These are phyloP conservation scores for Eragrostis curvula DNA, from an alignment of 176 grass and related monocot species.

Conservation along the genomic window DNA sequence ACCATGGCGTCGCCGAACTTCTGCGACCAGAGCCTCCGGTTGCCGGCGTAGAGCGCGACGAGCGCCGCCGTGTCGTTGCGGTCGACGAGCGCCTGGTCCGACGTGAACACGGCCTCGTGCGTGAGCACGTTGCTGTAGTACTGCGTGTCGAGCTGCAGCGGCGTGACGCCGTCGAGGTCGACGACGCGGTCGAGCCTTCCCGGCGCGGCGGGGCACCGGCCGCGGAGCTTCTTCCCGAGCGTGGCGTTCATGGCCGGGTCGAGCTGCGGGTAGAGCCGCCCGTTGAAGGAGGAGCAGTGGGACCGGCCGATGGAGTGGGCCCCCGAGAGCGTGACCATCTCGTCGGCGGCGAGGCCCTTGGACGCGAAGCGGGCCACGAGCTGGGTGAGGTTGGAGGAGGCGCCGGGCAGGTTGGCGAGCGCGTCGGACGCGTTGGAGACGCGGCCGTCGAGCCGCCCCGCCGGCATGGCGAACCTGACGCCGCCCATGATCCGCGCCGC, in stretches of 20 bases:
- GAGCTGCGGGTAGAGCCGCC: conserved; percentile 54
- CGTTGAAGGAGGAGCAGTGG: conserved; percentile 58
- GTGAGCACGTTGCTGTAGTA: conserved; percentile 53
- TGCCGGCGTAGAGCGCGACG: conserved; percentile 34
- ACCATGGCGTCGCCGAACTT: conserved; percentile 58
- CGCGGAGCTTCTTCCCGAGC: not conserved
- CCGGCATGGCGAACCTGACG: conserved; percentile 52
- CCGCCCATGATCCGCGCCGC: conserved; percentile 56
- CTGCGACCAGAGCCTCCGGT: conserved; percentile 40
- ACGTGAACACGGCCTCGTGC: conserved; percentile 48
- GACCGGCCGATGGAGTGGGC: conserved; percentile 71
- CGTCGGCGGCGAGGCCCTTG: conserved; percentile 62
- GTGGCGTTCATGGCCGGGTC: not conserved
- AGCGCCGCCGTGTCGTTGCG: conserved; percentile 45
- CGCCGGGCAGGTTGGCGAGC: conserved; percentile 29
- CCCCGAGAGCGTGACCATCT: conserved; percentile 61
- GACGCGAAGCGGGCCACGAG: conserved; percentile 45
- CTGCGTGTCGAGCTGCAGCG: conserved; percentile 52
- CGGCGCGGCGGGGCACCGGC: conserved; percentile 35
- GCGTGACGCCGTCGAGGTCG: conserved; percentile 41
- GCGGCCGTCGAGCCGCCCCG: conserved; percentile 66
- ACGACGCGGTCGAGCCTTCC: conserved; percentile 12
- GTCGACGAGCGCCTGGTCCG: conserved; percentile 44
- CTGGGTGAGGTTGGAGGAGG: conserved; percentile 41
- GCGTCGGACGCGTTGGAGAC: conserved; percentile 52